Percentiles rank a stretch among this genome's conserved stretches.
Conservation (phyloP, 2,329 filamentous ascomycete species). For the Curvularia sp. region DNA sequence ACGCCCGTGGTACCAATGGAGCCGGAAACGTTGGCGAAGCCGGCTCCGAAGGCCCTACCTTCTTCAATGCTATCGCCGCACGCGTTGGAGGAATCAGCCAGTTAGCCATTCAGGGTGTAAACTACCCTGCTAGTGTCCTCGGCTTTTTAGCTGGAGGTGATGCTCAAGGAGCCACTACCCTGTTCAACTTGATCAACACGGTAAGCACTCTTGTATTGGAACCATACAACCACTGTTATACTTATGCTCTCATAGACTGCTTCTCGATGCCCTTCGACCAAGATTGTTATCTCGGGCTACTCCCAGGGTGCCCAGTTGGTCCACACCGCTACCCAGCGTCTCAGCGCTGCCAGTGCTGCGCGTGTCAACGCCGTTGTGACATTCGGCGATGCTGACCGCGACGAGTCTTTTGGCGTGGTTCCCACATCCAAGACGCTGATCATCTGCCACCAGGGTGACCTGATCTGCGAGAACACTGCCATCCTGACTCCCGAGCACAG, state of each 20-base stretch:
- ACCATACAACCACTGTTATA: not conserved
- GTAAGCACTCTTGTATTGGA: constrained; percentile 32
- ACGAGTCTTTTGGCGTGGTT: constrained; percentile 41
- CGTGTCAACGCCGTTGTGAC: constrained; percentile 43
- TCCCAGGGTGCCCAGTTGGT: constrained; percentile 54
- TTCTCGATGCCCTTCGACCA: constrained; percentile 38
- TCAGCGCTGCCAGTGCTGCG: constrained; percentile 30
- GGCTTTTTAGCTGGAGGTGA: constrained; percentile 60
- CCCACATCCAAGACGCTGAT: constrained; percentile 41
- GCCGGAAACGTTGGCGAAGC: constrained; percentile 59
- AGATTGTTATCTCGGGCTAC: constrained; percentile 42
- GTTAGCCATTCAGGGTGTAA: constrained; percentile 63
- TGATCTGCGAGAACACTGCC: constrained; percentile 43
- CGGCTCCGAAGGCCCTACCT: constrained; percentile 55
- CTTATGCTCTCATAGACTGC: constrained; percentile 20
- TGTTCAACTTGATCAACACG: constrained; percentile 50
- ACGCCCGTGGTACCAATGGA: constrained; percentile 63
- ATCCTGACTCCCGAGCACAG: constrained; percentile 35
- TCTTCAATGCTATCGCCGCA: constrained; percentile 57
- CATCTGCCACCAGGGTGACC: constrained; percentile 48
- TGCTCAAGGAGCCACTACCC: constrained; percentile 52
- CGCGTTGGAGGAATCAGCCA: constrained; percentile 52
- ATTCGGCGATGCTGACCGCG: constrained; percentile 49
- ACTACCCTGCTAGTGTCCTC: constrained; percentile 55
- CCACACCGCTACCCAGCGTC: constrained; percentile 54